Evolutionary conservation across 306 rosid species (phyloP).

Genomic region (Begonia loranthoides): DNA sequence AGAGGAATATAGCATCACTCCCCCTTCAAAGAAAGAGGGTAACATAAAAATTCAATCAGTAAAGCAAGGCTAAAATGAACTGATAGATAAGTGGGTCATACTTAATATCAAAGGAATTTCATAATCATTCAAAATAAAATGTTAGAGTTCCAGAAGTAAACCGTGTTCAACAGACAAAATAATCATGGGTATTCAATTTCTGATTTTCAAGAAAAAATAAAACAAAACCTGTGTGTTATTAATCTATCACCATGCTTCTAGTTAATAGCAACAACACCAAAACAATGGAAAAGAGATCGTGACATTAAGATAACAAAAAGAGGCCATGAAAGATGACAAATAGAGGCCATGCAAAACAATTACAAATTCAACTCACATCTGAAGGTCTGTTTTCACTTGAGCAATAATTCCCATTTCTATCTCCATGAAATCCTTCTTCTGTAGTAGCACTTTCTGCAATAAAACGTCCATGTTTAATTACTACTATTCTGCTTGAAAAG

Average conservation of each 20-base stretch:
- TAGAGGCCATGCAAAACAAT: neutral
- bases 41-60: too few species aligned
- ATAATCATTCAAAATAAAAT: too few species aligned
- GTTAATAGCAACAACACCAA: neutral
- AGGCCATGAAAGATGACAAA: neutral
- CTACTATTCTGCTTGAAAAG: neutral
- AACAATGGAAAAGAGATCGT: too few species aligned
- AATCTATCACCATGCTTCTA: neutral
- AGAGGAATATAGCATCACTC: too few species aligned
- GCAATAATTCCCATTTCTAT: constrained; percentile 12
- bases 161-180: too few species aligned
- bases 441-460: constrained; percentile 38
- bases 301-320: neutral
- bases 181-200: too few species aligned
- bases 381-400: constrained; percentile 22
- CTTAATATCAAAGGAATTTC: too few species aligned
- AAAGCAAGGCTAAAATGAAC: too few species aligned
- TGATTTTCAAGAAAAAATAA: neutral
- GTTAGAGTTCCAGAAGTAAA: too few species aligned
- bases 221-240: neutral
- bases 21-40: too few species aligned
- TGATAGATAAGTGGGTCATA: too few species aligned
- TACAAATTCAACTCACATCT: constrained; percentile 33
- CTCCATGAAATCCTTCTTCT: constrained; percentile 27
- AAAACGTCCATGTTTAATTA: neutral